Conservation (phyloP, 305 asterid species). For the Solanum hybrid region DNA sequence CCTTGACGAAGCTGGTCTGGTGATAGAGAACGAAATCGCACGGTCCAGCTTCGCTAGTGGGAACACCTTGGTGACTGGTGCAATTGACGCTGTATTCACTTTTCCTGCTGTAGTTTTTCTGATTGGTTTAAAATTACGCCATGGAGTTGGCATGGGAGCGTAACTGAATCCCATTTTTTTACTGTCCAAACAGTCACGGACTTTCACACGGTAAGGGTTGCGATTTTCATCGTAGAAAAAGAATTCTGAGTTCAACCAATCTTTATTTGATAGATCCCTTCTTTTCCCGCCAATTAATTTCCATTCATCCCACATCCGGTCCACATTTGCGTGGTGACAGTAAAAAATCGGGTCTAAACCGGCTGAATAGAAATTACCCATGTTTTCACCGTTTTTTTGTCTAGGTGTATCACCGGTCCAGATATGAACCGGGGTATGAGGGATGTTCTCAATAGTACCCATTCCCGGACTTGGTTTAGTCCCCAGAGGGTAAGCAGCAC, state of each 20-base stretch:
- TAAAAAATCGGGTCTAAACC: slow-evolving; percentile 35
- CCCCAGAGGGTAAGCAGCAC: slow-evolving; percentile 19
- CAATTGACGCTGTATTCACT: slow-evolving; percentile 7
- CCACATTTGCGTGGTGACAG: slow-evolving; percentile 29
- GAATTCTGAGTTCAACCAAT: slow-evolving; percentile 37
- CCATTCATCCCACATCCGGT: slow-evolving; percentile 58
- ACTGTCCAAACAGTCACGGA: slow-evolving; percentile 18
- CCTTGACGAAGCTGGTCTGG: slow-evolving; percentile 24
- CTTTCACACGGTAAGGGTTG: slow-evolving; percentile 31
- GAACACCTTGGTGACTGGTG: neutral
- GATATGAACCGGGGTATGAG: slow-evolving; percentile 25
- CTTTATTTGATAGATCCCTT: slow-evolving; percentile 17
- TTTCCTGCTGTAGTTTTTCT: slow-evolving; percentile 12
- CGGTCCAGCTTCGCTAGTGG: slow-evolving; percentile 20
- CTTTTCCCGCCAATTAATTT: neutral
- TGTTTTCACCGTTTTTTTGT: slow-evolving; percentile 8
- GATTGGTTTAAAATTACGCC: slow-evolving; percentile 35
- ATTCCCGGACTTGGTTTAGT: slow-evolving; percentile 13
- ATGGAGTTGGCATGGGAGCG: slow-evolving; percentile 30
- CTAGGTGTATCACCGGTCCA: neutral
- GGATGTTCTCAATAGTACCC: slow-evolving; percentile 20
- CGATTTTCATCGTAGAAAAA: slow-evolving; percentile 52
- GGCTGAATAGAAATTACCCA: slow-evolving; percentile 50
- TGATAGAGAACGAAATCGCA: slow-evolving; percentile 18
- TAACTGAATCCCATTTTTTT: slow-evolving; percentile 29